phyloP scores from a whole-genome alignment of 441 rosid genomes.

The Pelargonium hybrid region DNA sequence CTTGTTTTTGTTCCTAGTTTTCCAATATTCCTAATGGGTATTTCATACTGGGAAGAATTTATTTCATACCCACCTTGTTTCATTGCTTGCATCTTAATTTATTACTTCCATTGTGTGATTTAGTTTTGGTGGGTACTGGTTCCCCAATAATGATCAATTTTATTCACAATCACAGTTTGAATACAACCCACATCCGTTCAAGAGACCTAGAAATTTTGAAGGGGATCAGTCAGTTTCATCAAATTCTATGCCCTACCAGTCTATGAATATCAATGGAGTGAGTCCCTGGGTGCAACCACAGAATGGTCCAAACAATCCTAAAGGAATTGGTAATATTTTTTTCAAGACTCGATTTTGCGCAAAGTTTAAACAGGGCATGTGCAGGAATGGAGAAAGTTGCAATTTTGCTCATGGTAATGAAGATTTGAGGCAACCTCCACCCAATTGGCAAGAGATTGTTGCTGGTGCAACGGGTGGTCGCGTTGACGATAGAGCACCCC shows the following conservation, averaged over 20 bases:
- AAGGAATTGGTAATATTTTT: slow-evolving; percentile 65
- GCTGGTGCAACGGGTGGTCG: slow-evolving; percentile 33
- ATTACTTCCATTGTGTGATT: too few relatives aligned
- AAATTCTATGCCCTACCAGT: slow-evolving; percentile 16
- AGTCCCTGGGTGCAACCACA: slow-evolving; percentile 22
- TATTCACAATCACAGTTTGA: slow-evolving; percentile 24
- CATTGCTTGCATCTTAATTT: too few relatives aligned
- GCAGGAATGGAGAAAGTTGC: slow-evolving; percentile 84
- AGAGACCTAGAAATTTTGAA: slow-evolving; percentile 50
- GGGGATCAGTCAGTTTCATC: slow-evolving; percentile 27
- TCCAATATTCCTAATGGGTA: too few relatives aligned
- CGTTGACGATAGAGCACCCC: slow-evolving; percentile 27
- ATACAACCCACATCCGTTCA: slow-evolving; percentile 36
- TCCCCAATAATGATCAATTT: slow-evolving; percentile 24
- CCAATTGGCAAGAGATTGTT: slow-evolving; percentile 89
- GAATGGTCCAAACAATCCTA: slow-evolving; percentile 28
- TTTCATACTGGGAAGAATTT: too few relatives aligned
- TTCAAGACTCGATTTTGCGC: slow-evolving; percentile 88
- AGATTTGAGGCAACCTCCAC: slow-evolving; percentile 86
- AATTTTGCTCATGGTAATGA: slow-evolving; percentile 87
- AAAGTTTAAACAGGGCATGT: slow-evolving; percentile 50
- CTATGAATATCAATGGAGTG: slow-evolving; percentile 3
- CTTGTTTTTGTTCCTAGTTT: too few relatives aligned
- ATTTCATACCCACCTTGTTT: too few relatives aligned
- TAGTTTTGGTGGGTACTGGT: slow-evolving; percentile 54